These are phyloP conservation scores for Lactifluus volemus DNA, from an alignment of 768 basidiomycete genomes.

Conservation along the genomic window DNA sequence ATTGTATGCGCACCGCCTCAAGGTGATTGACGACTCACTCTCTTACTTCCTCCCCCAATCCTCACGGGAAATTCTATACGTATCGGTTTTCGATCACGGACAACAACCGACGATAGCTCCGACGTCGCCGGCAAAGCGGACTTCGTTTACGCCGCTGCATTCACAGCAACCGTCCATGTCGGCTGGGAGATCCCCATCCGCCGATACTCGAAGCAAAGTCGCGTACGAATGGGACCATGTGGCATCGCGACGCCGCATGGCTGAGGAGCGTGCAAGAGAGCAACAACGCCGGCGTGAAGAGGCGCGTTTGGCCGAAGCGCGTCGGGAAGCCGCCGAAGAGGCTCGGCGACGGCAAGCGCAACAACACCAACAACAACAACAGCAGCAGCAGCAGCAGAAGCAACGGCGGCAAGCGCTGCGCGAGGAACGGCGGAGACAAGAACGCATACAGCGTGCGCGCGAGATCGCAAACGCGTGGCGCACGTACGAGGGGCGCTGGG, in stretches of 20 bases:
- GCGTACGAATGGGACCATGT: neutral
- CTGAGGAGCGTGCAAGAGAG: constrained; percentile 6
- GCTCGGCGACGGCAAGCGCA: constrained; percentile 36
- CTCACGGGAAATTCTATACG: neutral
- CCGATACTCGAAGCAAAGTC: neutral
- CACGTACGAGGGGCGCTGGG: constrained; percentile 34
- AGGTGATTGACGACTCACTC: neutral
- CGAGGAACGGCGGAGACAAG: constrained; percentile 35
- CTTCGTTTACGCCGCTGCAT: neutral
- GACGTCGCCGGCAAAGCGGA: neutral
- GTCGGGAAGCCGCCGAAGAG: constrained; percentile 23
- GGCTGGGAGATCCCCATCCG: neutral
- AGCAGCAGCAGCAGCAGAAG: constrained; percentile 18
- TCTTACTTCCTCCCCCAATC: neutral
- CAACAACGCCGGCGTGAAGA: constrained; percentile 6
- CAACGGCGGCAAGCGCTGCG: constrained; percentile 38
- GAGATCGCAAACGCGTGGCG: constrained; percentile 28
- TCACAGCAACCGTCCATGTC: neutral
- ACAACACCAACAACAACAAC: constrained; percentile 32
- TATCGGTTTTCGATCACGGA: neutral
- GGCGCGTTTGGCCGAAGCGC: constrained; percentile 4
- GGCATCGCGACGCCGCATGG: neutral
- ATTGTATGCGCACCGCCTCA: neutral
- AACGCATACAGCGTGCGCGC: constrained; percentile 33
- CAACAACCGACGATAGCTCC: neutral